A percentile compares a stretch with the other conserved stretches of the same genome.
phyloP scores from a whole-genome alignment of 2,329 filamentous ascomycete species.

The Hypomyces perniciosus region DNA sequence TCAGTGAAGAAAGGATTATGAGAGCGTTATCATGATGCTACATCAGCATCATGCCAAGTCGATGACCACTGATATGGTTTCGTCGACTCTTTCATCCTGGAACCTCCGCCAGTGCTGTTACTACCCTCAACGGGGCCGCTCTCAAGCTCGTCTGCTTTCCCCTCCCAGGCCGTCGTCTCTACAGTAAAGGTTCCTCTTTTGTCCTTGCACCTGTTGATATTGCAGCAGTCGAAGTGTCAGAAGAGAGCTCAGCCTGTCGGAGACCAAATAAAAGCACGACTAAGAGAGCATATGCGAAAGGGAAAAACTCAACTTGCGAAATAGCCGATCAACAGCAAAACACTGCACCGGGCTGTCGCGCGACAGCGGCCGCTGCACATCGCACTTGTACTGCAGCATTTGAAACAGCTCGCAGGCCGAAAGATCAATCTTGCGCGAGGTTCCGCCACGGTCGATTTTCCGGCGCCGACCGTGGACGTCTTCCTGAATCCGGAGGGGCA shows the following conservation, averaged over 20 bases:
- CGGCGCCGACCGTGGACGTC: conserved; percentile 45
- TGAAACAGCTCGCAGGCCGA: conserved; percentile 49
- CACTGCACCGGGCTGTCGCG: conserved; percentile 46
- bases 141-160: conserved; percentile 18
- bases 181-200: conserved; percentile 52
- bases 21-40: conserved; percentile 16
- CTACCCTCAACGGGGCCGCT: background rate
- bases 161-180: conserved; percentile 61
- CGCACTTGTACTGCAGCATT: conserved; percentile 57
- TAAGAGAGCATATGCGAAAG: background rate
- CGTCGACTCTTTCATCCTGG: conserved; percentile 3
- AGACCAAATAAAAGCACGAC: conserved; percentile 1
- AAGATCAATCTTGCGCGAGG: conserved; percentile 40
- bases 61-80: conserved; percentile 29
- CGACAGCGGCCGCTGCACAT: conserved; percentile 42
- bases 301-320: conserved; percentile 47
- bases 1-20: background rate
- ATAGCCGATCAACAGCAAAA: conserved; percentile 53
- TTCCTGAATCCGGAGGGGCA: conserved; percentile 44
- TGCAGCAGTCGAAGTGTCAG: background rate
- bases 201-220: conserved; percentile 48
- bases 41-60: conserved; percentile 30
- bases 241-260: background rate
- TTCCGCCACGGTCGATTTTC: conserved; percentile 37
- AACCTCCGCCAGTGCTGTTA: background rate